Evolutionary conservation across 768 basidiomycete genomes (phyloP).

Genomic region (Clavulina sp.): DNA sequence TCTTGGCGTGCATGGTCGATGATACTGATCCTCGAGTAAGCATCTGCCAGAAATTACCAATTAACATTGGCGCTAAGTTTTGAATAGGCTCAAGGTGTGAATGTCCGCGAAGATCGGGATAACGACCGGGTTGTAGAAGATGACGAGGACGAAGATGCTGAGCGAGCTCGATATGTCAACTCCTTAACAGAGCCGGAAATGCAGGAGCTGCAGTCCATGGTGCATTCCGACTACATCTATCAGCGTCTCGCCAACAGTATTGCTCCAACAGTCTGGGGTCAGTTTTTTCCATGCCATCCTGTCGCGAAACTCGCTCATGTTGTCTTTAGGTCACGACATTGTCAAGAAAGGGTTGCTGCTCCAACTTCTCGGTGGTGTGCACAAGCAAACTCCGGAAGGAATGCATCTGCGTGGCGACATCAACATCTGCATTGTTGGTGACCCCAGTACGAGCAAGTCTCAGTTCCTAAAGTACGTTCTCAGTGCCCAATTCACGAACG

Average conservation of each 20-base stretch:
- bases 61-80: background rate
- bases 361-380: slow-evolving; percentile 96
- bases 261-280: slow-evolving; percentile 87
- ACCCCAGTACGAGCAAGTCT: slow-evolving; percentile 94
- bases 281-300: slow-evolving; percentile 1
- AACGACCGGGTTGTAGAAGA: slow-evolving; percentile 62
- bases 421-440: slow-evolving; percentile 95
- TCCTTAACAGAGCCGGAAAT: slow-evolving; percentile 87
- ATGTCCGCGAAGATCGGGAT: slow-evolving; percentile 47
- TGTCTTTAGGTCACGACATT: slow-evolving; percentile 60
- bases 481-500: background rate
- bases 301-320: background rate
- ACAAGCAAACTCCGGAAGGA: slow-evolving; percentile 89
- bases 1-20: slow-evolving; percentile 94
- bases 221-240: slow-evolving; percentile 88
- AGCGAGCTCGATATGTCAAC: slow-evolving; percentile 52
- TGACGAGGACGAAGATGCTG: slow-evolving; percentile 29
- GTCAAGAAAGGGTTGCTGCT: slow-evolving; percentile 94
- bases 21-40: slow-evolving; percentile 77
- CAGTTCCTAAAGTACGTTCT: slow-evolving; percentile 85
- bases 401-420: slow-evolving; percentile 98
- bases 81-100: background rate
- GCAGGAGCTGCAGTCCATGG: slow-evolving; percentile 88
- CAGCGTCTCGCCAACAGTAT: slow-evolving; percentile 84
- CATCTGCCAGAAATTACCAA: slow-evolving; percentile 9